Evolutionary conservation across 768 basidiomycete genomes (phyloP), one percentile per base, ranked within the genome.

Genomic region (Hericium erinaceus): DNA sequence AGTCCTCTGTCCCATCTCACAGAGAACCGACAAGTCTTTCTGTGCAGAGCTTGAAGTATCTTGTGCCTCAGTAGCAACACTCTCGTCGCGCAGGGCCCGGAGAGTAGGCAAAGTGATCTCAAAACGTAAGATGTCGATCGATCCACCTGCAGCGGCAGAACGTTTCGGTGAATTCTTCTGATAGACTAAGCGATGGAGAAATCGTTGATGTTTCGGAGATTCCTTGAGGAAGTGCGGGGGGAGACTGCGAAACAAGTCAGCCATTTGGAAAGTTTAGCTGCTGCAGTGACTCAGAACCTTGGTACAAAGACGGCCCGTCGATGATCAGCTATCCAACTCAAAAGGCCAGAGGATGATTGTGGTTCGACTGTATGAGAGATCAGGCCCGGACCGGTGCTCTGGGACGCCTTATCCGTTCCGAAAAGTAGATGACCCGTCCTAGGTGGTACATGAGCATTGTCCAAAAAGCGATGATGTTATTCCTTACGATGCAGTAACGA

Each of bases 351-450:
- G 57, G 81, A 71, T 24, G 73, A 60, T 48, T 68, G 69, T 5
- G 68, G 62, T 12, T 22, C 24, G 39, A 2, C 55, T 24, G 22
- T 52, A 22, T 48, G 33, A 54, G 39, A 55, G 56, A 5, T 10
- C 33, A 33, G 33, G 33, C 33, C 33, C 9, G 33, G 33, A 33
- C 33, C 33, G 55, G 54, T 13, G 22, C 8, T 44, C 12, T 18
- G 26, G 20, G 15, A 37, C 8, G 15, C 15, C 18, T 22, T 39
- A 15, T 39, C 28, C 37, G 48, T 69, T 12, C 72, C 70, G 54
- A 84, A 68, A n/a, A 89, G 70, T 13, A 85, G 55, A 64, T 89
- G 84, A 0, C 87, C 87, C 39, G 81, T 66, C 37, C 86, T 89
- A 54, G 5, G 10, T 3, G 9, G 26, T 39, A 28, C 9, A 2